phyloP scores from a whole-genome alignment of 192 early-diverging fungal genomes.

The Polychytrium aggregatum region DNA sequence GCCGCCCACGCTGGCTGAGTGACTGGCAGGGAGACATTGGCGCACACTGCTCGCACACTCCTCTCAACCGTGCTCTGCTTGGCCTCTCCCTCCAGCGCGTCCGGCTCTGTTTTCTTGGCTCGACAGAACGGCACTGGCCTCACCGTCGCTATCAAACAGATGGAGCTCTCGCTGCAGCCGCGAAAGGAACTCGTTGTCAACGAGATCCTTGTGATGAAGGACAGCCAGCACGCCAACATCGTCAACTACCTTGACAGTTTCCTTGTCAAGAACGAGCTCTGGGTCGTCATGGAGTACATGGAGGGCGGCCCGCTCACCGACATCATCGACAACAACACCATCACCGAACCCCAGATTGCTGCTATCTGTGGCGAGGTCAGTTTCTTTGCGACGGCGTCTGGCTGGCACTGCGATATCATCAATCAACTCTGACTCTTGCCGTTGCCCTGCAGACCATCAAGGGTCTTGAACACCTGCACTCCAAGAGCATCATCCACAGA shows the following conservation, averaged over 20 bases:
- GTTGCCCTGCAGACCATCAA: conserved; percentile 49
- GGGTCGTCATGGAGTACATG: conserved; percentile 94
- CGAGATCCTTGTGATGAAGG: conserved; percentile 90
- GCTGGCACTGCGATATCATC: not conserved
- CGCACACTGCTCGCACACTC: too few relatives aligned
- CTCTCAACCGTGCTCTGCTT: too few relatives aligned
- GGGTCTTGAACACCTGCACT: conserved; percentile 72
- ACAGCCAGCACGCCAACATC: conserved; percentile 80
- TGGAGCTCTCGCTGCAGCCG: conserved; percentile 77
- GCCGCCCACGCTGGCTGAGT: too few relatives aligned
- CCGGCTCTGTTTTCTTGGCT: conserved; percentile 84
- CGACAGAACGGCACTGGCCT: conserved; percentile 53
- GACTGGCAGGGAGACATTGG: too few relatives aligned
- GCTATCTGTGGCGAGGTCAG: conserved; percentile 32
- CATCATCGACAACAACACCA: conserved; percentile 69
- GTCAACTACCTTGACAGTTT: conserved; percentile 80
- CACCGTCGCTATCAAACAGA: conserved; percentile 86
- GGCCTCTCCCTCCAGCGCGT: too few relatives aligned
- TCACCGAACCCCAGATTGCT: conserved; percentile 27
- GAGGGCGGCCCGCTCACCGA: conserved; percentile 87
- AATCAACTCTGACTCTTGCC: not conserved
- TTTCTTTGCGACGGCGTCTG: too few relatives aligned
- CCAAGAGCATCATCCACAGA: conserved; percentile 75
- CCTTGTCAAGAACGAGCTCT: conserved; percentile 65
- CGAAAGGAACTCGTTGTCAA: conserved; percentile 86